Evolutionary conservation across 2,329 filamentous ascomycete genomes (phyloP), one percentile per base, ranked within the genome.

Genomic region (Aspergillus candidus): DNA sequence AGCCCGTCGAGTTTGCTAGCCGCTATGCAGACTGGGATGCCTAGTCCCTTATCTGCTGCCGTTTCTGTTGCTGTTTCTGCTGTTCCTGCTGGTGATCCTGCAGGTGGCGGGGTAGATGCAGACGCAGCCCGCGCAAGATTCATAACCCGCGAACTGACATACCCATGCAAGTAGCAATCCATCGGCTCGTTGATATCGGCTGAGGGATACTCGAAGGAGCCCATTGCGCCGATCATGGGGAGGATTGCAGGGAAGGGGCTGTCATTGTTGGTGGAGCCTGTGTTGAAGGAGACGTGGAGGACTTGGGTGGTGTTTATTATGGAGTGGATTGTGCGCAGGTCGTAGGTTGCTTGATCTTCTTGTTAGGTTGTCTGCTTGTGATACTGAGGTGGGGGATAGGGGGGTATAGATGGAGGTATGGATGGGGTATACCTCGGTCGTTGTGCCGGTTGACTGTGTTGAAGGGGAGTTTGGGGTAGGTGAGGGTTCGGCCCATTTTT

Each of bases 151-250:
- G 82, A 82, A 47, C 82, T 86, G 54, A 91, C 83, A 65, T 91
- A 94, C 59, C 88, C 88, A 66, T 94, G 88, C 6, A 94, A 76
- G 63, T 94, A 94, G 49, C 84, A 76, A 46, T 89, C 83, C 4
- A 88, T 72, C 0, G 83, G 80, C 52, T 88, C 82, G 40, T 77
- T 73, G 13, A 77, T 64, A 41, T 74, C 72, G 12, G 79, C 74
- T 42, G 77, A 82, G 4, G 83, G 83, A 46, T 71, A 69, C 7
- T 73, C 73, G 61, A 83, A 93, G 17, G 82, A 86, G 11, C 81
- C 86, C 76, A 93, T 85, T 56, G 86, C 82, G 40, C 86, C 87
- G 57, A 94, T 86, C 87, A 94, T 91, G 49, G 88, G 88, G 2
- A 94, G 75, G 42, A 84, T 82, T 40, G 80, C 78, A 3, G 88